These are phyloP conservation scores for Acer saccharum DNA, from an alignment of 345 rosid genomes.

Conservation along the genomic window DNA sequence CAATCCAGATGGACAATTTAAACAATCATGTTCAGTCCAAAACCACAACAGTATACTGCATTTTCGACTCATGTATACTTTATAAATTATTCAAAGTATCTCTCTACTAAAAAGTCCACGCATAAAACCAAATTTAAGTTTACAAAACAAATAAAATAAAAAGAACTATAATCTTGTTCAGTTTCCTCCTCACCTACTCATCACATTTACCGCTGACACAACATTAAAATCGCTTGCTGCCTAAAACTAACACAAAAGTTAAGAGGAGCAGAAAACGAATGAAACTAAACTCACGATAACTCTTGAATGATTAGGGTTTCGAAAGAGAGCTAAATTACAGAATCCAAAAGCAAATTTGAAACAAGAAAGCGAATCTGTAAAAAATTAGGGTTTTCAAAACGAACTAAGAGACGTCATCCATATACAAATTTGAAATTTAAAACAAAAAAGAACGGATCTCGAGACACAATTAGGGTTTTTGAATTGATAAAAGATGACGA, in stretches of 20 bases:
- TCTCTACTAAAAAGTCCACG: not conserved
- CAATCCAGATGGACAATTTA: not conserved
- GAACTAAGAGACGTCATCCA: not conserved
- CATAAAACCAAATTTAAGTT: too few relatives aligned
- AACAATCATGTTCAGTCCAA: not conserved
- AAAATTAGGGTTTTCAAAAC: not conserved
- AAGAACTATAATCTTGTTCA: not conserved
- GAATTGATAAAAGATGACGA: not conserved
- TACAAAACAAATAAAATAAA: too few relatives aligned
- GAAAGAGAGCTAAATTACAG: not conserved
- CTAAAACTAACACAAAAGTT: not conserved
- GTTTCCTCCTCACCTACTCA: too few relatives aligned
- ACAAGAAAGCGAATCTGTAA: not conserved
- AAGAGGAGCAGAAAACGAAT: too few relatives aligned
- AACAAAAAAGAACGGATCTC: not conserved
- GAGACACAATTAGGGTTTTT: not conserved
- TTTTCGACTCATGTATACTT: not conserved
- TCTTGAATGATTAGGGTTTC: slow-evolving; percentile 11
- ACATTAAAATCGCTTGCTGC: not conserved
- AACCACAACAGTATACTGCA: not conserved
- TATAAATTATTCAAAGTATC: too few relatives aligned
- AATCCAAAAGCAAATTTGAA: not conserved
- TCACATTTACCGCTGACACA: too few relatives aligned
- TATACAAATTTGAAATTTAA: not conserved
- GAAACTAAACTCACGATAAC: too few relatives aligned